These are phyloP conservation scores for Plasmodium chabaudi DNA, from an alignment of 169 alveolate species.

Conservation along the genomic window DNA sequence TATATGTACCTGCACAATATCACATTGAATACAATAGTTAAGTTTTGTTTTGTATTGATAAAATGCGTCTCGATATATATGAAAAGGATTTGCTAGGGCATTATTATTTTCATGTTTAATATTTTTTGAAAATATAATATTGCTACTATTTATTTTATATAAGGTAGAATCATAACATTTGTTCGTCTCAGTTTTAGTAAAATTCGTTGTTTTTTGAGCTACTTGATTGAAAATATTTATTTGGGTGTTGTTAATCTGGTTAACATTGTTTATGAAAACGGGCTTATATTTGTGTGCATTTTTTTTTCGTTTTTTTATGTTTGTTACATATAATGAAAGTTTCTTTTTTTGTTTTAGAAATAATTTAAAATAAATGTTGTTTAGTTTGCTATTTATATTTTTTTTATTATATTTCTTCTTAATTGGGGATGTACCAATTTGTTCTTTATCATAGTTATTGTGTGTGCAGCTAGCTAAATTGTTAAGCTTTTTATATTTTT, in stretches of 20 bases:
- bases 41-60: conserved; percentile 16
- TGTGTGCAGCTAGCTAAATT: background rate
- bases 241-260: background rate
- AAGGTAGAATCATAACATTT: background rate
- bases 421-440: background rate
- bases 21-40: background rate
- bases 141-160: conserved; percentile 5
- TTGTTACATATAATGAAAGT: background rate
- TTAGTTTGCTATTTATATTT: background rate
- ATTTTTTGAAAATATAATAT: conserved; percentile 27
- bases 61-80: background rate
- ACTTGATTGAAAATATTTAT: background rate
- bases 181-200: background rate
- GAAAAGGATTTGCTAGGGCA: background rate
- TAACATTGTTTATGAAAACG: background rate
- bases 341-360: background rate
- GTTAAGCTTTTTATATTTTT: background rate
- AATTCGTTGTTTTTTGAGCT: background rate
- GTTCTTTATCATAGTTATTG: background rate
- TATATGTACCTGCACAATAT: conserved; percentile 6
- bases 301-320: background rate
- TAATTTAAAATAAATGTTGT: background rate
- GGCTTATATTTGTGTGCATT: background rate
- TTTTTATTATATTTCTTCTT: background rate
- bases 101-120: background rate